phyloP scores from a whole-genome alignment of 768 basidiomycete species.

The Phylloporus sp. region DNA sequence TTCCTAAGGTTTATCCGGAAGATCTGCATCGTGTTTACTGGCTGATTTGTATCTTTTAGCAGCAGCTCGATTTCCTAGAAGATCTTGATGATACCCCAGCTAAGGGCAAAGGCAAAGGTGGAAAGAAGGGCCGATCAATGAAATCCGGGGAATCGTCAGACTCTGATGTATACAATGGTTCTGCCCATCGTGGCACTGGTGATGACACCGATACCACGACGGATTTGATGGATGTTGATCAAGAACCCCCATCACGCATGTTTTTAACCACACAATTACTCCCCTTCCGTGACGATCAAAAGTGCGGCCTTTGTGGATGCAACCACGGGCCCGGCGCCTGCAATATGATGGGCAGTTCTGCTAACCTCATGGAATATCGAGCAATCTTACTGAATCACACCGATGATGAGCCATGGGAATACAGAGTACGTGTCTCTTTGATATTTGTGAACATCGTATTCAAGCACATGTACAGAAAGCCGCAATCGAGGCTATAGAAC shows the following conservation, averaged over 20 bases:
- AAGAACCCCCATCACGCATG: not conserved
- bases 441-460: slow-evolving; percentile 3
- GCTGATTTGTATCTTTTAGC: slow-evolving; percentile 13
- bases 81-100: slow-evolving; percentile 36
- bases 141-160: slow-evolving; percentile 35
- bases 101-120: slow-evolving; percentile 34
- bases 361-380: slow-evolving; percentile 67
- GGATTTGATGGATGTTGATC: slow-evolving; percentile 19
- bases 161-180: slow-evolving; percentile 37
- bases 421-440: slow-evolving; percentile 44
- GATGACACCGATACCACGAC: slow-evolving; percentile 24
- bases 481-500: slow-evolving; percentile 69
- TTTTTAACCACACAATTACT: slow-evolving; percentile 5
- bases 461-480: slow-evolving; percentile 40
- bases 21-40: not conserved
- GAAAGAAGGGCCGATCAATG: slow-evolving; percentile 31
- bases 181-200: slow-evolving; percentile 12
- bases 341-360: slow-evolving; percentile 59
- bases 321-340: slow-evolving; percentile 51
- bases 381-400: slow-evolving; percentile 59
- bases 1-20: slow-evolving; percentile 29
- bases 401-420: slow-evolving; percentile 64
- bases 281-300: slow-evolving; percentile 6
- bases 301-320: slow-evolving; percentile 62
- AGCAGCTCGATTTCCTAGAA: slow-evolving; percentile 31